These are phyloP conservation scores for Sporothrix globosa DNA, from an alignment of 2,329 filamentous ascomycete species.

Conservation along the genomic window DNA sequence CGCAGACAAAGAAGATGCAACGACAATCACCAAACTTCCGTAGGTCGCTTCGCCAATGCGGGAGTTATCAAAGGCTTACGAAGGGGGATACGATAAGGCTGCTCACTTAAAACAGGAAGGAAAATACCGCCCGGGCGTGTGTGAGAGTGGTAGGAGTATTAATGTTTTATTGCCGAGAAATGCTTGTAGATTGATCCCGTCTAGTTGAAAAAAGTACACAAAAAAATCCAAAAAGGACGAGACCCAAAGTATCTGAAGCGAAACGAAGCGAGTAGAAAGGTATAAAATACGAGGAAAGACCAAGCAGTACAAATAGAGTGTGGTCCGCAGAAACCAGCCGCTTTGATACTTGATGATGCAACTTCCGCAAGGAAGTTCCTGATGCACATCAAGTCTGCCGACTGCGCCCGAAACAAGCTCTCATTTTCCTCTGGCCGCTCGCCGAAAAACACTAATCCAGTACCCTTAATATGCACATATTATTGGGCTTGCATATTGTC, in stretches of 20 bases:
- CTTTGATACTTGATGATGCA: background rate
- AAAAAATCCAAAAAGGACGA: constrained; percentile 22
- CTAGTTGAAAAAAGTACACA: constrained; percentile 29
- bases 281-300: background rate
- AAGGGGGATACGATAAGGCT: background rate
- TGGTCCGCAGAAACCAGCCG: background rate
- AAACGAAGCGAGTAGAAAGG: constrained; percentile 1
- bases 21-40: too few species aligned
- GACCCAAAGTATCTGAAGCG: constrained; percentile 15
- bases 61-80: background rate
- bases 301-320: background rate
- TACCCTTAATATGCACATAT: background rate
- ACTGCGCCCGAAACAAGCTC: background rate
- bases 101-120: background rate
- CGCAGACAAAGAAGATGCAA: background rate
- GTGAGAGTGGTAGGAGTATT: background rate
- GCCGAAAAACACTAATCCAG: too few species aligned
- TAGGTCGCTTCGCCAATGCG: too few species aligned
- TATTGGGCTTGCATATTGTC: background rate
- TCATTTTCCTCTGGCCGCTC: background rate
- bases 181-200: constrained; percentile 4
- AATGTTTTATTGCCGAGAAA: background rate
- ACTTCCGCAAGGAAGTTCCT: background rate
- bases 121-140: background rate
- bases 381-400: background rate